Conservation (phyloP, 169 alveolate genomes). For the Perkinsus marinus region DNA sequence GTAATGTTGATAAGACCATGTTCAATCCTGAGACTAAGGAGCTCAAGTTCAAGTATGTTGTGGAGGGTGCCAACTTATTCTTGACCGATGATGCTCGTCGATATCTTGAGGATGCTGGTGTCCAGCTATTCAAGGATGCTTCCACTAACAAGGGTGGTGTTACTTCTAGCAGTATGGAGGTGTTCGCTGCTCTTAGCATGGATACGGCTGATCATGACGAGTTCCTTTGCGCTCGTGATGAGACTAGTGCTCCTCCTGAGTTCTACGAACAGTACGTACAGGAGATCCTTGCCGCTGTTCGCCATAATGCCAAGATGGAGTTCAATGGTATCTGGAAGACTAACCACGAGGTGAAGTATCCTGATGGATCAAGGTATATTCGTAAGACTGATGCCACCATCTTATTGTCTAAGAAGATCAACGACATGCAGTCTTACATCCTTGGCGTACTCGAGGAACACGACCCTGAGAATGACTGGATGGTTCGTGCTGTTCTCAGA, state of each 20-base stretch:
- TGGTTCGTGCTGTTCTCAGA: background rate
- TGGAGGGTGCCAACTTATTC: slow-evolving; percentile 69
- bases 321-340: slow-evolving; percentile 22
- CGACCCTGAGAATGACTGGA: too few relatives aligned
- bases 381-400: too few relatives aligned
- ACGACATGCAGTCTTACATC: too few relatives aligned
- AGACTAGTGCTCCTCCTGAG: background rate
- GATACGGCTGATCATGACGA: background rate
- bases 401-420: too few relatives aligned
- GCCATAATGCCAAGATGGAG: slow-evolving; percentile 13
- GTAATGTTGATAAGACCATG: slow-evolving; percentile 36
- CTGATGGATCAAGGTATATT: too few relatives aligned
- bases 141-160: slow-evolving; percentile 74
- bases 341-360: too few relatives aligned
- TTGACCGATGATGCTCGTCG: slow-evolving; percentile 62
- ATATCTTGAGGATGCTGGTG: slow-evolving; percentile 49
- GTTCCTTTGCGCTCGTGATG: background rate
- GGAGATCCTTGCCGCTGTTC: background rate
- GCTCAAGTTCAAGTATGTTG: slow-evolving; percentile 43
- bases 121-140: slow-evolving; percentile 54
- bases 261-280: slow-evolving; percentile 7
- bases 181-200: slow-evolving; percentile 55
- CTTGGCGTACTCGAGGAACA: too few relatives aligned
- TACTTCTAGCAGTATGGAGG: slow-evolving; percentile 62
- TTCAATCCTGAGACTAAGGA: slow-evolving; percentile 22